phyloP scores from a whole-genome alignment of 2,329 filamentous ascomycete species.

The Epichloe scottii region DNA sequence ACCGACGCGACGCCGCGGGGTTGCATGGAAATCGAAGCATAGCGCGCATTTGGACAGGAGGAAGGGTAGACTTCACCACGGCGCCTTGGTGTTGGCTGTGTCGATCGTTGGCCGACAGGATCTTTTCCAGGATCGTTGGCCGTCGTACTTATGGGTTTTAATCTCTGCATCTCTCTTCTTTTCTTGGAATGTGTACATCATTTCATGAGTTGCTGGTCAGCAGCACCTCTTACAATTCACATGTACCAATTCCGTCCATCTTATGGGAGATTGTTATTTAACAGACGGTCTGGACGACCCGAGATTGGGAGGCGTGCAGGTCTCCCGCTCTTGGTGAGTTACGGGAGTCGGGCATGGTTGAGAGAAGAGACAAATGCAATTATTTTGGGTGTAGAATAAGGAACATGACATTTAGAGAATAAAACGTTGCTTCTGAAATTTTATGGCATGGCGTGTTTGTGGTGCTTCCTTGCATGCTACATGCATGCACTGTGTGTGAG shows the following conservation, averaged over 20 bases:
- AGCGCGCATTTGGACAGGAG: not conserved
- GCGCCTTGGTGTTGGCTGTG: conserved; percentile 5
- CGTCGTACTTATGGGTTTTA: not conserved
- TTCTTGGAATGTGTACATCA: not conserved
- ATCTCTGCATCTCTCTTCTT: not conserved
- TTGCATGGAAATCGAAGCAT: not conserved
- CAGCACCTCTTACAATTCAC: not conserved
- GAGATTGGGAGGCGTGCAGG: conserved; percentile 21
- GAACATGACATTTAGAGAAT: not conserved
- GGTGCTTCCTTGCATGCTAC: too few species aligned
- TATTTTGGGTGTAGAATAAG: conserved; percentile 1
- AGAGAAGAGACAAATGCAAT: not conserved
- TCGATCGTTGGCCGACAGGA: not conserved
- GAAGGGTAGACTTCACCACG: not conserved
- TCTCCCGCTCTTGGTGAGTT: conserved; percentile 10
- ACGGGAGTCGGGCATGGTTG: not conserved
- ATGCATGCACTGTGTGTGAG: too few species aligned
- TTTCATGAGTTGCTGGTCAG: not conserved
- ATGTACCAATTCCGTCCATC: not conserved
- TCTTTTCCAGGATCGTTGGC: not conserved
- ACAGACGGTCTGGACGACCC: not conserved
- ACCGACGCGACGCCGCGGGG: not conserved
- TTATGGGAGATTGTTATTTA: not conserved
- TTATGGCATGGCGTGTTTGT: not conserved
- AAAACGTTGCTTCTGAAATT: not conserved